Evolutionary conservation across 2,329 filamentous ascomycete genomes (phyloP).

Genomic region (Cladosporium sp.): DNA sequence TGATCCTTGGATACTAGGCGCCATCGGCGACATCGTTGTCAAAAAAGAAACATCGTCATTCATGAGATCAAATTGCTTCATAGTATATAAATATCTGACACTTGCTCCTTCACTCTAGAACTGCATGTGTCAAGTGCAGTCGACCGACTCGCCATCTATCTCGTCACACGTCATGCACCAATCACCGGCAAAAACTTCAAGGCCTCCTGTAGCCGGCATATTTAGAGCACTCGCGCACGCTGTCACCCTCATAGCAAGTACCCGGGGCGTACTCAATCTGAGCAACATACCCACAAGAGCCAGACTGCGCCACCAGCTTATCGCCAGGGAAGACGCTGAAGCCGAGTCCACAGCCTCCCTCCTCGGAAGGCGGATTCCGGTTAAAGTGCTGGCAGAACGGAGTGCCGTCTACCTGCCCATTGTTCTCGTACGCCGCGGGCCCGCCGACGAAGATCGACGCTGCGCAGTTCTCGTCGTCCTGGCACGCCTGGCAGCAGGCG

Average conservation of each 20-base stretch:
- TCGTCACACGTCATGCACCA: background rate
- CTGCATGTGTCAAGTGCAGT: background rate
- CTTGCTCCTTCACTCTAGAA: background rate
- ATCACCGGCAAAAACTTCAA: background rate
- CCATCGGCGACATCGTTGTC: too few relatives aligned
- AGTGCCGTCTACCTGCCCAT: background rate
- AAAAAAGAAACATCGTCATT: too few relatives aligned
- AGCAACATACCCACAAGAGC: constrained; percentile 9
- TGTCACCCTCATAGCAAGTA: background rate
- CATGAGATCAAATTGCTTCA: background rate
- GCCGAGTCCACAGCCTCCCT: background rate
- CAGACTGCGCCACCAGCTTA: background rate
- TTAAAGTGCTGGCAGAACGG: background rate
- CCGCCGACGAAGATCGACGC: background rate
- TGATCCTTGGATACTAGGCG: too few relatives aligned
- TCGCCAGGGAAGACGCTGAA: constrained; percentile 6
- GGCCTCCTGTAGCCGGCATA: background rate
- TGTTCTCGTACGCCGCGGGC: background rate
- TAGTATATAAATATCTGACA: background rate
- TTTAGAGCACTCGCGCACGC: background rate
- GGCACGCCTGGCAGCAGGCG: constrained; percentile 14
- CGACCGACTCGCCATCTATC: background rate
- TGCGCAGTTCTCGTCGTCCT: constrained; percentile 3
- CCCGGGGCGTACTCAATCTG: background rate
- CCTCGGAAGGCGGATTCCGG: background rate